These are phyloP conservation scores for Taxillus chinensis DNA, from an alignment of 164 flowering plant genomes.

Conservation along the genomic window DNA sequence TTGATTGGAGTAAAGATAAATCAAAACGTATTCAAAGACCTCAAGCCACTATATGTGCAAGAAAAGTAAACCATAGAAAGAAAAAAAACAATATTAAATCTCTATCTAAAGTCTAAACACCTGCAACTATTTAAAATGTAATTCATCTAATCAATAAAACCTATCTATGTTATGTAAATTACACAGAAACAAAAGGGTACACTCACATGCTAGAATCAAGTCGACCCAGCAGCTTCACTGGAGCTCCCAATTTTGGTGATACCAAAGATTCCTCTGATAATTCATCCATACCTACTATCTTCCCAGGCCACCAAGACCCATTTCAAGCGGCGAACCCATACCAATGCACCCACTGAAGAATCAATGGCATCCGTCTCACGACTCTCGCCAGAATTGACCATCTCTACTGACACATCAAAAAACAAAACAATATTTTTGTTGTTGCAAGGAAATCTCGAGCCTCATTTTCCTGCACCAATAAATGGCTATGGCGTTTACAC, in stretches of 20 bases:
- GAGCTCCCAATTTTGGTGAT: constrained; percentile 66
- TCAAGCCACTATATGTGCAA: too few relatives aligned
- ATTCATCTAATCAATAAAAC: too few relatives aligned
- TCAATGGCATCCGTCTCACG: constrained; percentile 39
- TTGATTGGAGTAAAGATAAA: too few relatives aligned
- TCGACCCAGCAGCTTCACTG: constrained; percentile 87
- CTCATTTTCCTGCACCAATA: constrained; percentile 8
- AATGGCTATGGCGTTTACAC: constrained; percentile 7
- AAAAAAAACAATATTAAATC: too few relatives aligned
- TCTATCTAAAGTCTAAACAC: too few relatives aligned
- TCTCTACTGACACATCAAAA: constrained; percentile 9
- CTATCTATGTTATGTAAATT: too few relatives aligned
- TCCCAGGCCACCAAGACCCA: constrained; percentile 99
- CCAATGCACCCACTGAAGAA: constrained; percentile 57
- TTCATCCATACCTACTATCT: constrained; percentile 64
- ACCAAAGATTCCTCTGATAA: constrained; percentile 41
- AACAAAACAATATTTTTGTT: not conserved
- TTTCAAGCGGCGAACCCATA: constrained; percentile 85
- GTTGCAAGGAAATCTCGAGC: constrained; percentile 10
- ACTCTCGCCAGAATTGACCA: constrained; percentile 51
- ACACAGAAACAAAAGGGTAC: not conserved
- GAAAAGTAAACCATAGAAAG: too few relatives aligned
- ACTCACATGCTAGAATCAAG: constrained; percentile 88
- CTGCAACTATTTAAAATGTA: too few relatives aligned
- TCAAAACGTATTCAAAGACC: too few relatives aligned